phyloP scores from a whole-genome alignment of 83 land plant genomes.

The Diphasiastrum complanatum region DNA sequence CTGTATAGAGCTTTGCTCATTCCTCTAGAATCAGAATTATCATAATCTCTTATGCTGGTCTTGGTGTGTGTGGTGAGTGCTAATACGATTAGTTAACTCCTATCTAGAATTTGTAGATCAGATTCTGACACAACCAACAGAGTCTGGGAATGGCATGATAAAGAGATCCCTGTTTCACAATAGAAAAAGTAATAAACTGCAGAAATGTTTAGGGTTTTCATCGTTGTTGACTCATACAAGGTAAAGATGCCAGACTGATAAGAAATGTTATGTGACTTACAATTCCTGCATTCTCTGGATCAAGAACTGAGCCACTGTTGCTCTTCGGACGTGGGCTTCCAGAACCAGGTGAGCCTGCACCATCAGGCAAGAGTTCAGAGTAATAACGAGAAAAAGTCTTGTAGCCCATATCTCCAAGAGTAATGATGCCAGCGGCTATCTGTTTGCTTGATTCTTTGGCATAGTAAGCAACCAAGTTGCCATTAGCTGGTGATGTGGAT shows the following conservation, averaged over 20 bases:
- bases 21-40: too few species aligned
- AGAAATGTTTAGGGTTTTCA: too few species aligned
- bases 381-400: conserved; percentile 67
- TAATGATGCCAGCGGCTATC: conserved; percentile 80
- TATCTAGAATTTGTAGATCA: too few species aligned
- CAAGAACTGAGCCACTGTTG: conserved; percentile 18
- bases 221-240: too few species aligned
- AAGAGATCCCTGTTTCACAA: too few species aligned
- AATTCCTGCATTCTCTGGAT: conserved; percentile 69
- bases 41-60: too few species aligned
- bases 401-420: conserved; percentile 74
- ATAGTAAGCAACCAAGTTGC: conserved; percentile 70
- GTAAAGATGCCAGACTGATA: conserved; percentile 3
- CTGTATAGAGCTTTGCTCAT: too few species aligned
- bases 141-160: too few species aligned
- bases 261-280: conserved; percentile 33
- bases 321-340: conserved; percentile 37
- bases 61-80: too few species aligned
- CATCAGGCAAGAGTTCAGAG: conserved; percentile 69
- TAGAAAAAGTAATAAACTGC: too few species aligned
- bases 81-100: neutral
- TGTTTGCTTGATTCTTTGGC: conserved; percentile 94
- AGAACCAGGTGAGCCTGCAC: conserved; percentile 29
- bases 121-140: too few species aligned
- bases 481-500: conserved; percentile 57